Evolutionary conservation across 2,329 filamentous ascomycete genomes (phyloP), one percentile per base, ranked within the genome.

Genomic region (Phyllosticta citribraziliensis): DNA sequence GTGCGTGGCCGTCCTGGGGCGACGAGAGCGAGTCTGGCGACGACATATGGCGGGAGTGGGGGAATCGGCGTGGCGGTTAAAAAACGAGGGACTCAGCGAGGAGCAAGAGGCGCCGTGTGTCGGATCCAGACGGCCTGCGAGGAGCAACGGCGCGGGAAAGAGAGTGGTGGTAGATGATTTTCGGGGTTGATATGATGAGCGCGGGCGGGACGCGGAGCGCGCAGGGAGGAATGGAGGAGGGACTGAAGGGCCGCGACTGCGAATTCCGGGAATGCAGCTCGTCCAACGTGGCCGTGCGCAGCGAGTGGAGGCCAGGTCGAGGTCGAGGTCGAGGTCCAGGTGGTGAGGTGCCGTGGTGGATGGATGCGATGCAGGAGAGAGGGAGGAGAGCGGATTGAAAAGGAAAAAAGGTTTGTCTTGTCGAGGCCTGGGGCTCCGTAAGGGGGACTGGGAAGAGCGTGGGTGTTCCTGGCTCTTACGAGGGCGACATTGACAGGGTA

Each of bases 1-100:
- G 67, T 55, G 70, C 67, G 40, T 57, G 55, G 33, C 47, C 56
- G n/a, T 55, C 55, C 19, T 12, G 10, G 54, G 72, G 72, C 62
- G 55, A 35, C 14, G 56, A 35, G 12, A 50, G 25, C 17, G 60
- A 57, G 55, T 40, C 60, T n/a, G 60, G 60, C 33, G 60, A 35
- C 50, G 60, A 54, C 60, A 61, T 61, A 22, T 20, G 19, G 47
- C 61, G 58, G 50, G 58, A n/a, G 50, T 27, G 61, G 35, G 25
- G 56, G 20, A 50, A 56, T 27, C 22, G 27, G 27, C 6, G 14
- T 52, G 19, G 14, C 10, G 24, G 14, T 25, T 2, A 25, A 52
- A 6, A 52, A 25, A 33, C 30, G 53, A 24, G 27, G 17, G 27
- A 27, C 35, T 24, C 54, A 47, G 52, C 35, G 19, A 11, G 24